Percentiles rank a stretch among this genome's conserved stretches.
Evolutionary conservation across 805 yeast species (phyloP).

Genomic region (Sugiyamaella qingdaonensis): DNA sequence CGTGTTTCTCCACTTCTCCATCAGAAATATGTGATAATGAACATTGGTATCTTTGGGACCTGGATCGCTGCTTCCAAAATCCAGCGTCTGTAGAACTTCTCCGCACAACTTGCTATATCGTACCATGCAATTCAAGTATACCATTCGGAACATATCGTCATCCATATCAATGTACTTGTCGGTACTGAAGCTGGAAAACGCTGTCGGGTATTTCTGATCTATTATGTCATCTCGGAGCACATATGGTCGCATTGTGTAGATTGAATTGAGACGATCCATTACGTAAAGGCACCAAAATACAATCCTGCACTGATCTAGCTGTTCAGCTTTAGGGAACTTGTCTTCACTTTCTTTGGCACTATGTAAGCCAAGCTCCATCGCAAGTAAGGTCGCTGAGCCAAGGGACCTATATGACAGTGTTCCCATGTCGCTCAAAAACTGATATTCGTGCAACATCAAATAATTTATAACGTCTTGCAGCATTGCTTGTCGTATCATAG

Average conservation of each 20-base stretch:
- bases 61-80: constrained; percentile 11
- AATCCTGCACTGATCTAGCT: constrained; percentile 17
- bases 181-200: too few species aligned
- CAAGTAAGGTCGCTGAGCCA: constrained; percentile 21
- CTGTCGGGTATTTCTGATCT: constrained; percentile 12
- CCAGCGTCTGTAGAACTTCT: constrained; percentile 11
- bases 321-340: constrained; percentile 12
- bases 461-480: constrained; percentile 15
- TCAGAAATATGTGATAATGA: constrained; percentile 8
- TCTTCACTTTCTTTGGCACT: constrained; percentile 15
- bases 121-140: constrained; percentile 21
- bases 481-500: constrained; percentile 18
- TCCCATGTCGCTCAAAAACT: constrained; percentile 24
- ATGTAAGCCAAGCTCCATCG: constrained; percentile 24
- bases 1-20: constrained; percentile 17
- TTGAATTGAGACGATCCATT: constrained; percentile 22
- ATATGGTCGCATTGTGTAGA: constrained; percentile 23
- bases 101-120: constrained; percentile 19
- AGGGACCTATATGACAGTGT: constrained; percentile 22
- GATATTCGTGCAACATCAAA: constrained; percentile 23
- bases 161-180: constrained; percentile 13
- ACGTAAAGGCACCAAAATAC: constrained; percentile 26
- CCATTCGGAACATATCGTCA: constrained; percentile 16
- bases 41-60: constrained; percentile 11
- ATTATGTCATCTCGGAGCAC: constrained; percentile 23